Percentiles rank a stretch among this genome's conserved stretches.
phyloP scores from a whole-genome alignment of 208 protist genomes.

The Acanthamoeba sp. region DNA sequence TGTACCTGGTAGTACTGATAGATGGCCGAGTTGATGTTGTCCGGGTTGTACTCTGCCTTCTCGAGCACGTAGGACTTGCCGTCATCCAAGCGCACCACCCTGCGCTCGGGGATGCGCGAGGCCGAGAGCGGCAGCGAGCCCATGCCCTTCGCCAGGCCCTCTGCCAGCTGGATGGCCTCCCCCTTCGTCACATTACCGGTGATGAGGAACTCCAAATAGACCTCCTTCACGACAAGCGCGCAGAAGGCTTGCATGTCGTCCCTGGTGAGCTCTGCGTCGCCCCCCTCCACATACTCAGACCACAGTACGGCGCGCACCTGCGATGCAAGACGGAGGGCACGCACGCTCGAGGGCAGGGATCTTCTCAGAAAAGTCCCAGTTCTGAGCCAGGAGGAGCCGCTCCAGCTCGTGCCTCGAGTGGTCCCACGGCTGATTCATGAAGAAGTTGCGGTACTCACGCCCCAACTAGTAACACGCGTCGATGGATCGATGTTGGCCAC shows the following conservation, averaged over 20 bases:
- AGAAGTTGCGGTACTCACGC: constrained; percentile 67
- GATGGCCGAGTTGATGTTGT: constrained; percentile 59
- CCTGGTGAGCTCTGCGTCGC: constrained; percentile 7
- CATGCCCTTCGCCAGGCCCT: neutral
- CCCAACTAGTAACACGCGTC: neutral
- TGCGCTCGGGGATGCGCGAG: constrained; percentile 26
- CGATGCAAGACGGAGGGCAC: neutral
- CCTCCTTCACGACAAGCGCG: neutral
- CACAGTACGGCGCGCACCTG: neutral
- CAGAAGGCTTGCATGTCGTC: constrained; percentile 43
- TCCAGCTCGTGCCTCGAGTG: constrained; percentile 62
- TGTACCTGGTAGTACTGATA: constrained; percentile 75
- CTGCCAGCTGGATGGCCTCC: neutral
- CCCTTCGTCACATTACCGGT: constrained; percentile 40
- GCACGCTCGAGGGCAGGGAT: constrained; percentile 4
- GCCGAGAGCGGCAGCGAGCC: constrained; percentile 22
- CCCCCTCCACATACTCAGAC: neutral
- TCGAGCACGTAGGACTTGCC: constrained; percentile 42
- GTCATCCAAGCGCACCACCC: constrained; percentile 61
- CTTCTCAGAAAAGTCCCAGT: constrained; percentile 32
- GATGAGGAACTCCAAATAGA: constrained; percentile 41
- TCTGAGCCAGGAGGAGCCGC: neutral
- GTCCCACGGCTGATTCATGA: constrained; percentile 70
- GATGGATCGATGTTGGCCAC: no score
- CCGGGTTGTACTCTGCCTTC: constrained; percentile 30